Evolutionary conservation across 164 flowering plant genomes (phyloP).

Genomic region (Nelumbo lutea): DNA sequence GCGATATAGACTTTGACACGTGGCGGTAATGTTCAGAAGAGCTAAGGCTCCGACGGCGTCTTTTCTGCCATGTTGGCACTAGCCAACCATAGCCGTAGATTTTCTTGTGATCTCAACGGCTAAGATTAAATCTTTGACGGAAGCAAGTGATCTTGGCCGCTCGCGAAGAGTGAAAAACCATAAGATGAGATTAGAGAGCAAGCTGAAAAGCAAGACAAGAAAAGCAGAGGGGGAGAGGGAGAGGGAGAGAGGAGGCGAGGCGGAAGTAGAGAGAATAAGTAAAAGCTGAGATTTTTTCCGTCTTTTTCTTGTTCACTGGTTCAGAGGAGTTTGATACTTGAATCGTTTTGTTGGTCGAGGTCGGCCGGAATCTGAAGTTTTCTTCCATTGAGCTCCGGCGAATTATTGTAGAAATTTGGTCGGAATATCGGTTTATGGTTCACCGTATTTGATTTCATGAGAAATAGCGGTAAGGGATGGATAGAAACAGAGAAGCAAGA

Average conservation of each 20-base stretch:
- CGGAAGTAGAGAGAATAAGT: too few relatives aligned
- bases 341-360: not conserved
- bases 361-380: not conserved
- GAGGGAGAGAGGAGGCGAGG: slow-evolving; percentile 21
- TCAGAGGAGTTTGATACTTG: not conserved
- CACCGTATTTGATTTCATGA: slow-evolving; percentile 15
- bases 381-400: slow-evolving; percentile 1
- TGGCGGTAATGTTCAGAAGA: slow-evolving; percentile 24
- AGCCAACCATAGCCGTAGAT: slow-evolving; percentile 26
- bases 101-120: slow-evolving; percentile 17
- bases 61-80: slow-evolving; percentile 50
- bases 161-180: slow-evolving; percentile 30
- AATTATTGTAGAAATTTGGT: slow-evolving; percentile 15
- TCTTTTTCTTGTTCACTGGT: not conserved
- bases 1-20: slow-evolving; percentile 32
- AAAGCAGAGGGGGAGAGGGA: not conserved
- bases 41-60: slow-evolving; percentile 18
- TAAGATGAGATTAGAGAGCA: slow-evolving; percentile 23
- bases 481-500: slow-evolving; percentile 74
- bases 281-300: not conserved
- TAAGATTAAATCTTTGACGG: slow-evolving; percentile 5
- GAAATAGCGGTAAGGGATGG: slow-evolving; percentile 37
- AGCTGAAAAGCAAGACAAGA: slow-evolving; percentile 13
- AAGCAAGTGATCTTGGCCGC: slow-evolving; percentile 34
- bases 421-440: not conserved